Evolutionary conservation across 805 yeast species (phyloP).

Genomic region (Teunomyces gatunensis): DNA sequence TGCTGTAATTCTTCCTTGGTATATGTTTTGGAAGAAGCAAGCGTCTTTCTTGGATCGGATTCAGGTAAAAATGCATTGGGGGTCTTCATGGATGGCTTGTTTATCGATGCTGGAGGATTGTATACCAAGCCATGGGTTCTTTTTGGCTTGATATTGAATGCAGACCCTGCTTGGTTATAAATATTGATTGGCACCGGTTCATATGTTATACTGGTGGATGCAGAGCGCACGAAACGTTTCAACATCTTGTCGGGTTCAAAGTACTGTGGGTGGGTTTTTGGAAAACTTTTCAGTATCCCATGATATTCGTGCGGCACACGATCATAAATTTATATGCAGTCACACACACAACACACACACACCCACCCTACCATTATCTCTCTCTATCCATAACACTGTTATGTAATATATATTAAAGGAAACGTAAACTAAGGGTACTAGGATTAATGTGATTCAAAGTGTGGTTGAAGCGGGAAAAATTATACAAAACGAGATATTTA

Average conservation of each 20-base stretch:
- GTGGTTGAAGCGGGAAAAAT: no score
- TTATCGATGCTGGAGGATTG: conserved; percentile 57
- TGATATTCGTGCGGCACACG: neutral
- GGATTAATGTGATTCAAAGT: no score
- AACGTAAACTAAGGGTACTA: no score
- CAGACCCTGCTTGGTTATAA: conserved; percentile 61
- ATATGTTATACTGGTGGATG: conserved; percentile 22
- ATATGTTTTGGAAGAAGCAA: conserved; percentile 29
- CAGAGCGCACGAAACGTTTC: conserved; percentile 9
- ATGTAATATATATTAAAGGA: no score
- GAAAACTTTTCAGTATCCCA: conserved; percentile 1
- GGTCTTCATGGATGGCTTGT: conserved; percentile 49
- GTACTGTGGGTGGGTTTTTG: neutral
- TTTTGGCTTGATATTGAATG: conserved; percentile 58
- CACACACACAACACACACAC: no score
- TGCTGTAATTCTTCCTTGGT: conserved; percentile 33
- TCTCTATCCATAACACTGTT: no score
- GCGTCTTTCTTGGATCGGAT: conserved; percentile 53
- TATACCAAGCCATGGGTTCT: conserved; percentile 59
- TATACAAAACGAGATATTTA: no score
- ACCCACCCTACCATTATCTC: no score
- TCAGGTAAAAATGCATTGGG: conserved; percentile 69
- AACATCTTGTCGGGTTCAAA: conserved; percentile 3
- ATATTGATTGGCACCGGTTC: conserved; percentile 47
- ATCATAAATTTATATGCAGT: neutral